These are phyloP conservation scores for Colletotrichum australisinense DNA, from an alignment of 2,329 filamentous ascomycete species.

Conservation along the genomic window DNA sequence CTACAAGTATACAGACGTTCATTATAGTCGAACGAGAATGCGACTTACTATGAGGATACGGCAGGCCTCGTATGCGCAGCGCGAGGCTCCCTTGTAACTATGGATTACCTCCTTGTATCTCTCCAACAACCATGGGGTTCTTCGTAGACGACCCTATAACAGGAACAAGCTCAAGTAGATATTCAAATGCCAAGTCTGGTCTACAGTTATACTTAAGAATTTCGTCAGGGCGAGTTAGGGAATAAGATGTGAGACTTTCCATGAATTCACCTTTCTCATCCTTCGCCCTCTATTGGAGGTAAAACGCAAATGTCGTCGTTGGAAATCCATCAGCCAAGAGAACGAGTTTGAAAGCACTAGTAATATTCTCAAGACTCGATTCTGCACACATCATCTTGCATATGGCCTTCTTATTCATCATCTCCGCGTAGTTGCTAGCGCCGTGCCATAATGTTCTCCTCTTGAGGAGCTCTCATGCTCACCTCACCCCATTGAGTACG, in stretches of 20 bases:
- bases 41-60: too few relatives aligned
- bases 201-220: background rate
- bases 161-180: background rate
- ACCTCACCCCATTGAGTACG: too few relatives aligned
- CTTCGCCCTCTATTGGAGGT: background rate
- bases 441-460: background rate
- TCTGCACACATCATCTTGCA: background rate
- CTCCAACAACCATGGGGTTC: background rate
- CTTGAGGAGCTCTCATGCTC: background rate
- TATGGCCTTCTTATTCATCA: too few relatives aligned
- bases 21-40: too few relatives aligned
- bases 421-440: too few relatives aligned
- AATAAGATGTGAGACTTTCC: background rate
- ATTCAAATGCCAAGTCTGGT: background rate
- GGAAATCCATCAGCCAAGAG: background rate
- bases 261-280: background rate
- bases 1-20: too few relatives aligned
- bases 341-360: background rate
- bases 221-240: background rate
- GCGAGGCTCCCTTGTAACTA: too few relatives aligned
- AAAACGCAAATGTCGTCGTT: background rate
- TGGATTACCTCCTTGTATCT: too few relatives aligned
- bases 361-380: background rate
- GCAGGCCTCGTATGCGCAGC: too few relatives aligned
- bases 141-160: background rate